Evolutionary conservation across 148 eudicot species (phyloP).

Genomic region (Heliamphora exappendiculata): DNA sequence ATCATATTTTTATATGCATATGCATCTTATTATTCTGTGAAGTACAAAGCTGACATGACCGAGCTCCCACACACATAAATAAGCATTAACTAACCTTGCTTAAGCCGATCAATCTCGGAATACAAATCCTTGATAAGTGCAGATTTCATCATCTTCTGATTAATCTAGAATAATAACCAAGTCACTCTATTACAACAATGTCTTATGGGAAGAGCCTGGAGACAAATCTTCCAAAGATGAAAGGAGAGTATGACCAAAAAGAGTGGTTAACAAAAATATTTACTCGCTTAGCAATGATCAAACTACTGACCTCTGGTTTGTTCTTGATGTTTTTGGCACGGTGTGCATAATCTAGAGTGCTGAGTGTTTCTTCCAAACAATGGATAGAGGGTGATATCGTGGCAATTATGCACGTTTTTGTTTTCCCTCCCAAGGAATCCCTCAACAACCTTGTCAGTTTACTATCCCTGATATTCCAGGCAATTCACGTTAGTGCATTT

Average conservation of each 20-base stretch:
- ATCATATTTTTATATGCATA: not conserved
- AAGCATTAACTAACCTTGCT: slow-evolving; percentile 60
- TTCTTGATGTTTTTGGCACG: slow-evolving; percentile 99
- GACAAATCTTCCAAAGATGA: not conserved
- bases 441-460: slow-evolving; percentile 89
- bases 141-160: slow-evolving; percentile 97
- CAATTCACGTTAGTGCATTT: not conserved
- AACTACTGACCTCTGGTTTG: slow-evolving; percentile 81
- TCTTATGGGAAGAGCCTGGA: not conserved
- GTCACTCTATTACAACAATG: not conserved
- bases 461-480: slow-evolving; percentile 64
- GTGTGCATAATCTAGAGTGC: slow-evolving; percentile 94
- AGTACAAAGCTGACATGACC: not conserved
- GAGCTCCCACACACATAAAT: not conserved
- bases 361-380: slow-evolving; percentile 91
- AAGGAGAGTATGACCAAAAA: slow-evolving; percentile 1
- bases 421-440: slow-evolving; percentile 97
- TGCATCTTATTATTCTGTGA: not conserved
- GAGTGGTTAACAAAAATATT: not conserved
- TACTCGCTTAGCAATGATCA: slow-evolving; percentile 5
- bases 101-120: slow-evolving; percentile 85
- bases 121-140: slow-evolving; percentile 92
- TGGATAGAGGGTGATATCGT: slow-evolving; percentile 85
- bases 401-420: slow-evolving; percentile 97
- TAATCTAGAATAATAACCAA: slow-evolving; percentile 48